A percentile compares a stretch with the other conserved stretches of the same genome.
Evolutionary conservation across 768 basidiomycete species (phyloP).

Genomic region (Myochromella boudieri): DNA sequence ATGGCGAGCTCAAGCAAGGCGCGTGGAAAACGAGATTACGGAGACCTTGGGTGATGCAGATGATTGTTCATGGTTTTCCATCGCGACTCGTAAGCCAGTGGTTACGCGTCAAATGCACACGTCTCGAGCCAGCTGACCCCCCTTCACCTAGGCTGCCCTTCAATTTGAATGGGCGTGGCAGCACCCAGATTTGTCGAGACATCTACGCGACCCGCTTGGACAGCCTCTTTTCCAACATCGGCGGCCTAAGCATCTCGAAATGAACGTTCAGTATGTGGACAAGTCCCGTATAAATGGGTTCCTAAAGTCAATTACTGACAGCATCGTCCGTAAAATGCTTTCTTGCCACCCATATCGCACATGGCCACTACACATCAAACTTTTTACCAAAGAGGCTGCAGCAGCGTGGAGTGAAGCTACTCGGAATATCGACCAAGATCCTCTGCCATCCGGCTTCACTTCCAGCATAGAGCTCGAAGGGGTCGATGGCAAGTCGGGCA

Average conservation of each 20-base stretch:
- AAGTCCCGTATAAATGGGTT: neutral
- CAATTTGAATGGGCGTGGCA: slow-evolving; percentile 91
- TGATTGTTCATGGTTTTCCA: slow-evolving; percentile 85
- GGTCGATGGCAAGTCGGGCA: slow-evolving; percentile 64
- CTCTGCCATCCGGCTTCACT: slow-evolving; percentile 54
- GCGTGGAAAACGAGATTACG: slow-evolving; percentile 63
- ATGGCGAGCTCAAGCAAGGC: slow-evolving; percentile 72
- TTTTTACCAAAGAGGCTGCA: slow-evolving; percentile 67
- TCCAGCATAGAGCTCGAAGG: slow-evolving; percentile 60
- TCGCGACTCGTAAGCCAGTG: slow-evolving; percentile 49
- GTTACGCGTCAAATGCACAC: neutral
- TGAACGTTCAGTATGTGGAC: slow-evolving; percentile 45
- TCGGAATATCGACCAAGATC: slow-evolving; percentile 14
- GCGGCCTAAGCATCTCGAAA: slow-evolving; percentile 35
- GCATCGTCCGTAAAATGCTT: slow-evolving; percentile 65
- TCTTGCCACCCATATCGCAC: slow-evolving; percentile 63
- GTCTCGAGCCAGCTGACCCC: neutral
- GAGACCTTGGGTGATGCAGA: slow-evolving; percentile 81
- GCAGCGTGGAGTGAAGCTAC: slow-evolving; percentile 48
- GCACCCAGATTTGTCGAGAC: slow-evolving; percentile 69
- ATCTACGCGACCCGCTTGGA: slow-evolving; percentile 49
- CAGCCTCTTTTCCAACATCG: slow-evolving; percentile 35
- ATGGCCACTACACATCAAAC: slow-evolving; percentile 74
- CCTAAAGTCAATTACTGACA: slow-evolving; percentile 18
- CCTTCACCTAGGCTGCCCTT: slow-evolving; percentile 52